These are phyloP conservation scores for Bimuria novae-zelandiae DNA, from an alignment of 2,329 filamentous ascomycete genomes.

Conservation along the genomic window DNA sequence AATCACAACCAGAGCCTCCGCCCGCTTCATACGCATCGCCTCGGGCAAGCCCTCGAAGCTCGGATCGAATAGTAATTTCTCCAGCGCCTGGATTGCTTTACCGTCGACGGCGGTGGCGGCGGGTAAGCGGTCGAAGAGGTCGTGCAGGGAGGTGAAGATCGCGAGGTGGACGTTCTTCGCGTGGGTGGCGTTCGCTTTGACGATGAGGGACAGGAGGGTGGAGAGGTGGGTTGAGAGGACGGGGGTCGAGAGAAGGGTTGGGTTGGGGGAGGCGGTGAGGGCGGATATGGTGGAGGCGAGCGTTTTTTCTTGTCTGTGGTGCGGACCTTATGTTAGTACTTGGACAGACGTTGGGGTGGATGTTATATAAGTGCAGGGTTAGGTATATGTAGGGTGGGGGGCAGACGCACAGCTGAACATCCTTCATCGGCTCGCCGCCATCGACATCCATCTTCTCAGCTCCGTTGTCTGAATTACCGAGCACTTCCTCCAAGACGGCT, in stretches of 20 bases:
- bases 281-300: conserved; percentile 26
- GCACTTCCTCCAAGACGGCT: conserved; percentile 51
- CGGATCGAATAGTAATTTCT: conserved; percentile 30
- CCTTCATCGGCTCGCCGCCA: conserved; percentile 30
- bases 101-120: conserved; percentile 6
- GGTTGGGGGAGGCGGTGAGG: conserved; percentile 25
- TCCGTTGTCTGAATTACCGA: conserved; percentile 21
- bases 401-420: conserved; percentile 28
- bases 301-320: conserved; percentile 33
- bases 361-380: too few relatives aligned
- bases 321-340: too few relatives aligned
- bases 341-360: too few relatives aligned
- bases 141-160: conserved; percentile 27
- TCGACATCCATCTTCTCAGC: conserved; percentile 41
- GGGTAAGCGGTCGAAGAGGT: conserved; percentile 25
- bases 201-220: conserved; percentile 19
- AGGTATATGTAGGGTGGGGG: too few relatives aligned
- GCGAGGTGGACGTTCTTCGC: conserved; percentile 27
- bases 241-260: conserved; percentile 9
- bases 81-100: conserved; percentile 19
- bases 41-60: conserved; percentile 32
- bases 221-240: conserved; percentile 20
- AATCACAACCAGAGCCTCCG: conserved; percentile 28
- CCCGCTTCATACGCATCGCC: conserved; percentile 32
- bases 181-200: conserved; percentile 25